Evolutionary conservation across 2,329 filamentous ascomycete species (phyloP).

Genomic region (Fusarium nygamai): DNA sequence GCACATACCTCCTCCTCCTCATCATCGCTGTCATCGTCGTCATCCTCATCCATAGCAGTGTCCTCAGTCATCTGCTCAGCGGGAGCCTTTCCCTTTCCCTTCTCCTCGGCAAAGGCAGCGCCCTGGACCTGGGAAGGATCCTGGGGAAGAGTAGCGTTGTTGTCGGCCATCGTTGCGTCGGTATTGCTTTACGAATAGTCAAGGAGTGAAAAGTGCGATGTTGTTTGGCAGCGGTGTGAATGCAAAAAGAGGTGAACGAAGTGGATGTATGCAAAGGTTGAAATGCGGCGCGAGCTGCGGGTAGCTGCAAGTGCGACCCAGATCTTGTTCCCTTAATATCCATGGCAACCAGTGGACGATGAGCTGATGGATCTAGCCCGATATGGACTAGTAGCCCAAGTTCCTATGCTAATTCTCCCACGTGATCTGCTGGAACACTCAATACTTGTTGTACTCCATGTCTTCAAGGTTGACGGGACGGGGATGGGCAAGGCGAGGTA

Average conservation of each 20-base stretch:
- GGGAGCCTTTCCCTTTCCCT: constrained; percentile 88
- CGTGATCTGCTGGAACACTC: background rate
- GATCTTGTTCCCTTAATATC: constrained; percentile 1
- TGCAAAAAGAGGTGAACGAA: constrained; percentile 5
- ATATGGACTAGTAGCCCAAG: background rate
- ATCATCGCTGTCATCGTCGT: constrained; percentile 61
- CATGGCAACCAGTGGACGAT: constrained; percentile 2
- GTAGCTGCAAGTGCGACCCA: constrained; percentile 28
- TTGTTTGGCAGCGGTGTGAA: constrained; percentile 13
- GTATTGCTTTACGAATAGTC: background rate
- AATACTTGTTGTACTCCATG: background rate
- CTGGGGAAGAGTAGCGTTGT: constrained; percentile 59
- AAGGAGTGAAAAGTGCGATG: constrained; percentile 4
- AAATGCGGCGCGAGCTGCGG: constrained; percentile 40
- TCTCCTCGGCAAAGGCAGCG: constrained; percentile 63
- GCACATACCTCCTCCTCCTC: constrained; percentile 50
- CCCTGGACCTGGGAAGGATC: constrained; percentile 52
- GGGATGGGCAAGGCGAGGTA: background rate
- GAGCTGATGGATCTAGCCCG: background rate
- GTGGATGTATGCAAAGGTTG: constrained; percentile 33
- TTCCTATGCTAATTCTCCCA: background rate
- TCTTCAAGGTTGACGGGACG: background rate
- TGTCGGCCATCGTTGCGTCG: constrained; percentile 58
- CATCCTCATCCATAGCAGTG: constrained; percentile 77
- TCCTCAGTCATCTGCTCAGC: constrained; percentile 64